Evolutionary conservation across 116 monocot species (phyloP), one percentile per base, ranked within the genome.

Genomic region (Phalaenopsis hybrid): DNA sequence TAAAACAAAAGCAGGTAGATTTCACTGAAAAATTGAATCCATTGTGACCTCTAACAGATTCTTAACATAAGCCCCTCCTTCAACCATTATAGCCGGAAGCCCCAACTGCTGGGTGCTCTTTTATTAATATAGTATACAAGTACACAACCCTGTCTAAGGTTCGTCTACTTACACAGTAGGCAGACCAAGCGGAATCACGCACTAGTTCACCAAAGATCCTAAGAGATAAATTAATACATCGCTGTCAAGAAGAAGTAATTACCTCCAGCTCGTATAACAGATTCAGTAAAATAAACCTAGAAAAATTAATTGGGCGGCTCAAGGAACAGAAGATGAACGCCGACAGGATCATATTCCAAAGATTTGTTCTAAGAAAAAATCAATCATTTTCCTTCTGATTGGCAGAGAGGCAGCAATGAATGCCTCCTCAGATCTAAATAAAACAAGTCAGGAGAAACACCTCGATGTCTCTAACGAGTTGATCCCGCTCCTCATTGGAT

Each of bases 401-500:
- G 17, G 34, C 16, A 16, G 44, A 43, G 75, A 75, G 51, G 51
- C 3, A 45, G 7, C 75, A 46, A 50, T 25, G 51, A 77, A 25
- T n/a, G 44, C 28, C 46, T 17, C n/a, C 4, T 20, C 51, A 77
- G 77, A 77, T 77, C 77, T 51, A 77, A 48, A 1, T 6, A 51
- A 6, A 50, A 77, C 51, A 15, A 58, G n/a, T 57, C n/a, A 20
- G 23, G 75, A 58, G 58, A 21, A 76, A 17, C 45, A 84, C 94
- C 97, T 94, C 91, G 63, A 97, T 94, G 81, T 97, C 94, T 83
- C 85, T 88, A 84, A 94, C 86, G 79, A 97, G 94, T 68, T 90
- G 80, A 28, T 91, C 88, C 57, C 94, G 87, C 86, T 94, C 92
- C n/a, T 97, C 92, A 15, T 85, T 75, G 15, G 86, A 89, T 83